Evolutionary conservation across 768 basidiomycete genomes (phyloP).

Genomic region (Russula foetens): DNA sequence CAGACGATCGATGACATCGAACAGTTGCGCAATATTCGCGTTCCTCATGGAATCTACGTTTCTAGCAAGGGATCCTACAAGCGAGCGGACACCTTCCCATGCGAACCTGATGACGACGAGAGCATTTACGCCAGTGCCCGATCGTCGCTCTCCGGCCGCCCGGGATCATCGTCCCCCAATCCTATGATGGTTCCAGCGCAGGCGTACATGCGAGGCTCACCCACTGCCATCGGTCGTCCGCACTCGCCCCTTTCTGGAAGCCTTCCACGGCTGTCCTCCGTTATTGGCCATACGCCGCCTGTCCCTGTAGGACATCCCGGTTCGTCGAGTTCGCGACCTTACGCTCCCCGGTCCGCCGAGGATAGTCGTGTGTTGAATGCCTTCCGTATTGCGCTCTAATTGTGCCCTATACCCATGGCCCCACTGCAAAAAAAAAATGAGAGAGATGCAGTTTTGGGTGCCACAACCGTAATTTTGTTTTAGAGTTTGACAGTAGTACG

Average conservation of each 20-base stretch:
- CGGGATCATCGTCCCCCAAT: conserved; percentile 13
- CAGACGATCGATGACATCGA: conserved; percentile 71
- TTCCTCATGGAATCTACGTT: conserved; percentile 64
- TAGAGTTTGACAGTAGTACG: not conserved
- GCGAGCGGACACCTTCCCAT: conserved; percentile 23
- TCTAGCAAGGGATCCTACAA: conserved; percentile 47
- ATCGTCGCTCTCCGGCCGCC: conserved; percentile 5
- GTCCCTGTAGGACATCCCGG: conserved; percentile 9
- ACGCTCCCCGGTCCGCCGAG: conserved; percentile 29
- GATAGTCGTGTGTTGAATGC: conserved; percentile 30
- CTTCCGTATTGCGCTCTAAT: conserved; percentile 29
- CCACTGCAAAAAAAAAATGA: conserved; percentile 2
- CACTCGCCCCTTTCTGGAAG: conserved; percentile 9
- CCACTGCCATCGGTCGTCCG: not conserved
- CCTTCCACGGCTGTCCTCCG: conserved; percentile 19
- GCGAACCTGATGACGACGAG: conserved; percentile 25
- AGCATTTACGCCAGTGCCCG: conserved; percentile 20
- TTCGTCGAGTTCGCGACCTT: conserved; percentile 19
- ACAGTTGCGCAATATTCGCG: conserved; percentile 56
- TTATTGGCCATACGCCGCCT: conserved; percentile 14
- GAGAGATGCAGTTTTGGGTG: not conserved
- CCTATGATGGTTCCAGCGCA: conserved; percentile 4
- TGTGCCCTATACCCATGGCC: not conserved
- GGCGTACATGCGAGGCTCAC: conserved; percentile 1
- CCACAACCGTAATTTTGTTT: not conserved